Evolutionary conservation across 108 stramenopile genomes (phyloP).

Genomic region (Nitzschia sp.): DNA sequence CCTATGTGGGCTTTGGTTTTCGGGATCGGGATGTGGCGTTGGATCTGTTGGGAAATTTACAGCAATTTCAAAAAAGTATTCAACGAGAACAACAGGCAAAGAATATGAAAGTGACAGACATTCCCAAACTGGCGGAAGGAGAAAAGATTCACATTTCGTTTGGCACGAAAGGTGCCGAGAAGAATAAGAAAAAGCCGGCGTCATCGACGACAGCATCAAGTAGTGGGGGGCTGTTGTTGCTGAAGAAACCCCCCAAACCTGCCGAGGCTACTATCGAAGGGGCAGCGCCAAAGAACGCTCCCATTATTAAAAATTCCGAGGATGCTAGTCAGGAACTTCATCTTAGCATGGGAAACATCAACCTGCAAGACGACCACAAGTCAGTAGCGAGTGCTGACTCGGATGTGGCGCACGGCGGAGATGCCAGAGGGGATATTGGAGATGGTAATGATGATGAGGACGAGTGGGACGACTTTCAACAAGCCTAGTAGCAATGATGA

Average conservation of each 20-base stretch:
- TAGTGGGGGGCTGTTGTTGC: slow-evolving; percentile 22
- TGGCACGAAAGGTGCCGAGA: not conserved
- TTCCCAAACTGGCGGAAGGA: slow-evolving; percentile 63
- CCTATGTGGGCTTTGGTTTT: slow-evolving; percentile 76
- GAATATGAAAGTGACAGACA: slow-evolving; percentile 40
- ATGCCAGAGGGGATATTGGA: not conserved
- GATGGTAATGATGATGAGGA: not conserved
- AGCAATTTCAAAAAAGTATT: slow-evolving; percentile 62
- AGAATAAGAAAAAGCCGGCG: not conserved
- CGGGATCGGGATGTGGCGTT: slow-evolving; percentile 75
- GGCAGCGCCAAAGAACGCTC: not conserved
- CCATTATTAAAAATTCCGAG: not conserved
- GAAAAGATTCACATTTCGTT: slow-evolving; percentile 74
- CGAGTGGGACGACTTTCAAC: slow-evolving; percentile 25
- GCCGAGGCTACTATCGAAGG: not conserved
- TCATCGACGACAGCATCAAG: not conserved
- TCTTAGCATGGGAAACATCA: slow-evolving; percentile 1
- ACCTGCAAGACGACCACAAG: not conserved
- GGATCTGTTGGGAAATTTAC: slow-evolving; percentile 70
- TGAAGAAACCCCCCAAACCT: slow-evolving; percentile 48
- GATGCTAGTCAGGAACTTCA: not conserved
- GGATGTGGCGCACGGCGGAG: not conserved
- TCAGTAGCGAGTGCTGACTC: slow-evolving; percentile 6
- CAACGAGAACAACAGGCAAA: slow-evolving; percentile 48
- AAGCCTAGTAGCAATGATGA: not conserved